A percentile compares a stretch with the other conserved stretches of the same genome.
Evolutionary conservation across 495 filamentous ascomycete species (phyloP).

Genomic region (Hypoxylon cercidicola): DNA sequence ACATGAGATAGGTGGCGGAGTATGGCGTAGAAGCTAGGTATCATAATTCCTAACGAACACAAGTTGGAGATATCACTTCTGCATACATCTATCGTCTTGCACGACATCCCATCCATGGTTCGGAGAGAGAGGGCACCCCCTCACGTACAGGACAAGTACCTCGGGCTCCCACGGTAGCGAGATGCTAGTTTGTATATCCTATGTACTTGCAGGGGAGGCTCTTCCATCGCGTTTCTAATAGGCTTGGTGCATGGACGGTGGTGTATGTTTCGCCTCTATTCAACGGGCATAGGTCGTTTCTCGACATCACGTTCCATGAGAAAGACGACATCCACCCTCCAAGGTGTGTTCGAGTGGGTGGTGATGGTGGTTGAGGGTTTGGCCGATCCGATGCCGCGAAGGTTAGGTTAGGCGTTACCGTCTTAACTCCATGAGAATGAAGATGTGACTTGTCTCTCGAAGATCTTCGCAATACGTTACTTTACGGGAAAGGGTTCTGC

Average conservation of each 20-base stretch:
- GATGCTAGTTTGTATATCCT: slow-evolving; percentile 19
- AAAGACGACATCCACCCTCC: slow-evolving; percentile 1
- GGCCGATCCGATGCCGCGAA: slow-evolving; percentile 14
- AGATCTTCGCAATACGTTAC: slow-evolving; percentile 14
- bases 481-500: not conserved
- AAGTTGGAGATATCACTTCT: slow-evolving; percentile 9
- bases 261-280: slow-evolving; percentile 7
- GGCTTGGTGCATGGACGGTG: not conserved
- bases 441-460: not conserved
- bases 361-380: not conserved
- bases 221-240: slow-evolving; percentile 8
- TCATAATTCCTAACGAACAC: slow-evolving; percentile 12
- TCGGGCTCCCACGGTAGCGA: not conserved
- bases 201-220: slow-evolving; percentile 18
- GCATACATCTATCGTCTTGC: not conserved
- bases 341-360: not conserved
- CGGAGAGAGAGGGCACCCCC: slow-evolving; percentile 5
- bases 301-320: slow-evolving; percentile 18
- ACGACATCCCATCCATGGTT: slow-evolving; percentile 14
- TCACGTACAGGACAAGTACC: slow-evolving; percentile 29
- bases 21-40: slow-evolving; percentile 25
- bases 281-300: not conserved
- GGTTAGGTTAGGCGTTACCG: not conserved
- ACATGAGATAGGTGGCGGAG: slow-evolving; percentile 30
- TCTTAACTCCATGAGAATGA: not conserved